These are phyloP conservation scores for Leccinum pachyderme DNA, from an alignment of 1,284 basidiomycete species.

Conservation along the genomic window DNA sequence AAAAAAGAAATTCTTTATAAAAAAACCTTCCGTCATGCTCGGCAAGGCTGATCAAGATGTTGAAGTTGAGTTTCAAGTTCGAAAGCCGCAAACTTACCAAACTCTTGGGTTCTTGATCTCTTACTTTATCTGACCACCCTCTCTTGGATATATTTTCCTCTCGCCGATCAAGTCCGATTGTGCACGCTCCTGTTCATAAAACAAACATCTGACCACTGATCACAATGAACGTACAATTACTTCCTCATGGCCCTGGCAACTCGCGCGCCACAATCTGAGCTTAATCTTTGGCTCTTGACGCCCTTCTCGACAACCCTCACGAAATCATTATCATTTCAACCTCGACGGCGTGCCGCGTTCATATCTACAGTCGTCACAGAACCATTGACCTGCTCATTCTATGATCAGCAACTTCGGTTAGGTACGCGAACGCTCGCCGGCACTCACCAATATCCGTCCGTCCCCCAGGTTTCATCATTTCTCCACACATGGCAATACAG, in stretches of 20 bases:
- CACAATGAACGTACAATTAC: constrained; percentile 22
- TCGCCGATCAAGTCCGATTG: constrained; percentile 38
- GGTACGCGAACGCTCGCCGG: constrained; percentile 6
- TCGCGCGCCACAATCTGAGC: constrained; percentile 16
- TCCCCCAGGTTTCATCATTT: constrained; percentile 4
- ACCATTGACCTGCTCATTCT: not conserved
- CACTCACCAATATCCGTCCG: not conserved
- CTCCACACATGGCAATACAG: constrained; percentile 4
- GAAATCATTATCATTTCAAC: constrained; percentile 3
- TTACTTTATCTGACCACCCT: constrained; percentile 32
- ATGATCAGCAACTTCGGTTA: constrained; percentile 2
- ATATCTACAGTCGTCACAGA: not conserved
- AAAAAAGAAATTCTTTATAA: not conserved
- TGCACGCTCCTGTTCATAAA: constrained; percentile 16
- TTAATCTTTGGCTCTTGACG: constrained; percentile 6
- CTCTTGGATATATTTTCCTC: constrained; percentile 29
- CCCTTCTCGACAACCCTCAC: constrained; percentile 13
- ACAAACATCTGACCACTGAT: constrained; percentile 9
- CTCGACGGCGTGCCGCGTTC: constrained; percentile 3
- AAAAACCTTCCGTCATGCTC: constrained; percentile 30
- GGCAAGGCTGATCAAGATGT: constrained; percentile 31
- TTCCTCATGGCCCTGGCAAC: constrained; percentile 24
- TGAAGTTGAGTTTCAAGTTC: constrained; percentile 35
- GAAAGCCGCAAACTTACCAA: constrained; percentile 32
- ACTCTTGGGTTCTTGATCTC: constrained; percentile 25